Conservation (phyloP, 1,284 basidiomycete species). For the Sanghuangporus weigelae region DNA sequence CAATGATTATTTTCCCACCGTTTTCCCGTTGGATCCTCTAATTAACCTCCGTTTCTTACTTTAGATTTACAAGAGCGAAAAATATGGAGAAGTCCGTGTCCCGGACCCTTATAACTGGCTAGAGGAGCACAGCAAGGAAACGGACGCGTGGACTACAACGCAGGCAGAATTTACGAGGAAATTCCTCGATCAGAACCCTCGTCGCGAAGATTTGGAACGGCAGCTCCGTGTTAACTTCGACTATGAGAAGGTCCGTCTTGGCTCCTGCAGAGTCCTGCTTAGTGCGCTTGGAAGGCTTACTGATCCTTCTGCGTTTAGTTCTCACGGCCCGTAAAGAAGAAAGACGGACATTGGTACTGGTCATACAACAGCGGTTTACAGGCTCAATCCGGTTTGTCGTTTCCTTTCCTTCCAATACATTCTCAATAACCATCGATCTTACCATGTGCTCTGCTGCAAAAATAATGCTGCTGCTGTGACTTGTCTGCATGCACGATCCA, state of each 20-base stretch:
- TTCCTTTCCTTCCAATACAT: background rate
- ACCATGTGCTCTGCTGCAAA: background rate
- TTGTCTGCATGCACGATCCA: conserved; percentile 22
- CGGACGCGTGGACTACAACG: conserved; percentile 55
- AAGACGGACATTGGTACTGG: conserved; percentile 76
- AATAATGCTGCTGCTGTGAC: background rate
- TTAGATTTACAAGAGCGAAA: conserved; percentile 53
- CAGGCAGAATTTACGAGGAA: conserved; percentile 58
- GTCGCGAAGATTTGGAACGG: conserved; percentile 52
- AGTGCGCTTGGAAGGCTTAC: conserved; percentile 3
- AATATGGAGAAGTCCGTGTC: conserved; percentile 53
- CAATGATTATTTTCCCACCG: background rate
- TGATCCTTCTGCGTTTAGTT: conserved; percentile 37
- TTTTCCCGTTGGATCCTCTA: background rate
- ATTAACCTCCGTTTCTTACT: background rate
- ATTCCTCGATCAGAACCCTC: conserved; percentile 57
- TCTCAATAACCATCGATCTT: background rate
- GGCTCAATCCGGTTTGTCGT: conserved; percentile 48
- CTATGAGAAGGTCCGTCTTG: conserved; percentile 57
- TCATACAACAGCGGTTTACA: conserved; percentile 69
- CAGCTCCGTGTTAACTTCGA: conserved; percentile 60
- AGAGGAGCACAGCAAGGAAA: conserved; percentile 56
- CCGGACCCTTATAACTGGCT: conserved; percentile 74
- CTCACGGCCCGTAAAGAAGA: conserved; percentile 51
- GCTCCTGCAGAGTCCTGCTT: background rate